These are phyloP conservation scores for Phytophthora brassicae DNA, from an alignment of 352 stramenopile genomes.

Conservation along the genomic window DNA sequence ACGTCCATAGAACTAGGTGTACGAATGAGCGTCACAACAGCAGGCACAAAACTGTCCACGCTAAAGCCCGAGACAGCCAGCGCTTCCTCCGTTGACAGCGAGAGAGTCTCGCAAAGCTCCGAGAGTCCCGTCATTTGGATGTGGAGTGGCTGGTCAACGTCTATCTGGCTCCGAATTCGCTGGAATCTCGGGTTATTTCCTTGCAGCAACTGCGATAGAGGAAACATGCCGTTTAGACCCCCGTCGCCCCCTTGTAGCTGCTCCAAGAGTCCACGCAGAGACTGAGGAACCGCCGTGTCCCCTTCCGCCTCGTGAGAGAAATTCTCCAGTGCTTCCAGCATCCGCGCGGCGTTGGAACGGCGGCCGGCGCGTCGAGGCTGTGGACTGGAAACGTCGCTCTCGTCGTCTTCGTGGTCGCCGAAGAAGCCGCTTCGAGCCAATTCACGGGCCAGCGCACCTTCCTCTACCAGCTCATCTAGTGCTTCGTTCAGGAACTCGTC, in stretches of 20 bases:
- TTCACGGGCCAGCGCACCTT: slow-evolving; percentile 32
- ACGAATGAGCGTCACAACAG: slow-evolving; percentile 43
- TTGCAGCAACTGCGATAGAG: slow-evolving; percentile 58
- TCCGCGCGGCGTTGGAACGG: slow-evolving; percentile 36
- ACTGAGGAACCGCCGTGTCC: slow-evolving; percentile 34
- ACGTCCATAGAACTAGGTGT: slow-evolving; percentile 59
- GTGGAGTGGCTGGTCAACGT: slow-evolving; percentile 29
- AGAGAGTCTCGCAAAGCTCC: slow-evolving; percentile 70
- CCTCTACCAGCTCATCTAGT: slow-evolving; percentile 39
- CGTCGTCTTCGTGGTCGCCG: neutral
- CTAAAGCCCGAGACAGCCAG: slow-evolving; percentile 66
- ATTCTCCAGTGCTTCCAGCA: slow-evolving; percentile 60
- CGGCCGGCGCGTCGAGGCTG: neutral
- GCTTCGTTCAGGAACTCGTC: slow-evolving; percentile 32
- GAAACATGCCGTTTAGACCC: slow-evolving; percentile 45
- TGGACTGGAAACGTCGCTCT: no score
- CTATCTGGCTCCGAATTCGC: slow-evolving; percentile 45
- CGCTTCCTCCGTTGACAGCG: slow-evolving; percentile 67
- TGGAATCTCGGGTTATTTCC: slow-evolving; percentile 43
- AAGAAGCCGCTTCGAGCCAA: slow-evolving; percentile 27
- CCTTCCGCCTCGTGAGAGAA: slow-evolving; percentile 42
- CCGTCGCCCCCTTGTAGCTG: slow-evolving; percentile 25
- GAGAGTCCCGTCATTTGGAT: slow-evolving; percentile 53
- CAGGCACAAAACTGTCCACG: slow-evolving; percentile 59
- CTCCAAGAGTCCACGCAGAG: slow-evolving; percentile 41